Base-by-base conservation (phyloP, 2,329 filamentous ascomycete genomes). In the Pseudogymnoascus sp. region DNA sequence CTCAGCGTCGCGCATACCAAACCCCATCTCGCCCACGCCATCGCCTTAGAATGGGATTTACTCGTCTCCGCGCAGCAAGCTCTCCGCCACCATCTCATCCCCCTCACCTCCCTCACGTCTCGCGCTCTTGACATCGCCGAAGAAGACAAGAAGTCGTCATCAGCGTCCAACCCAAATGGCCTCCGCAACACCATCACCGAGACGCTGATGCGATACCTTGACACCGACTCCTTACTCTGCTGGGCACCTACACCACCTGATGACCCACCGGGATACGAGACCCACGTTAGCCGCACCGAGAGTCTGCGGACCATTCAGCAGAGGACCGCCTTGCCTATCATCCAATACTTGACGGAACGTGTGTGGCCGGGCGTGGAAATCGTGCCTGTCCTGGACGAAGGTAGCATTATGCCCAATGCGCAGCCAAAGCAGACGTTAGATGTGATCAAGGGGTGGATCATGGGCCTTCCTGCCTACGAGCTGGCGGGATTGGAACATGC, bases 31-130 rank as follows among this genome's bases (percentile, higher is more conserved):
- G 93, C 93, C 23, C 82, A 87, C 49, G 90, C 91, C 63, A 87
- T 99, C 66, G 95, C 93, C 2, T 78, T 96, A 49, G 95, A 99
- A 79, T 99, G 95, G 95, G 93, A 97, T 73, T 81, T 88, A 59
- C 83, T 99, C 65, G 83, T 87, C 23, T 90, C 89, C 12, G 86
- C 89, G 2, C 88, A 93, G 72, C 91, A 97, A 76, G 91, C 92
- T 0, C 83, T 93, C 40, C 90, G 88, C 74, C 85, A 90, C 64
- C 91, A 97, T 76, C 85, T 96, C 58, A 93, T 97, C 67, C 95
- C 95, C 12, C 80, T 99, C 66, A 97, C 93, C 2, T 92, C 91
- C 58, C 83, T 97, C 14, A 81, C 88, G 21, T 91, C 91, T 66
- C 88, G 95, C 52, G 93, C 92, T 0, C 75, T 93, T 31, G 93